phyloP scores from a whole-genome alignment of 208 protist species.

The Trypanosoma avium region DNA sequence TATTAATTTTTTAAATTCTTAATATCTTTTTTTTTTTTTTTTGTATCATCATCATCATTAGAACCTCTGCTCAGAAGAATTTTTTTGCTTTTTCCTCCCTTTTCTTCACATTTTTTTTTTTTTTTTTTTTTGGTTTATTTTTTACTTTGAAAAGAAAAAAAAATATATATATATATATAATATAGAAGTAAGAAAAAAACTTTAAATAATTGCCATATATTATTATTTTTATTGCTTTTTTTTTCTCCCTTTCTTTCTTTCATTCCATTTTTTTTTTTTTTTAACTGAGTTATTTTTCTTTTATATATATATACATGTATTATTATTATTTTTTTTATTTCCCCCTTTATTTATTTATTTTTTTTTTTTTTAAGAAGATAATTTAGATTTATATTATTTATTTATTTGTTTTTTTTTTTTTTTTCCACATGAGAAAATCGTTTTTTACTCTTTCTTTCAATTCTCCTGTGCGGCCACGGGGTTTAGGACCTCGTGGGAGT shows the following conservation, averaged over 20 bases:
- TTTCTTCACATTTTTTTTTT: not conserved
- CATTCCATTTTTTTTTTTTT: not conserved
- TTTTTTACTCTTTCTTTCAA: no score
- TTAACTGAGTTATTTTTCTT: no score
- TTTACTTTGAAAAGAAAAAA: not conserved
- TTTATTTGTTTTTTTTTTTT: no score
- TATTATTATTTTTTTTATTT: no score
- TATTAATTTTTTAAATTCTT: not conserved
- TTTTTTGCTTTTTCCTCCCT: not conserved
- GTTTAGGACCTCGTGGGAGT: no score
- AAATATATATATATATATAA: no score
- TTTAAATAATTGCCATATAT: not conserved
- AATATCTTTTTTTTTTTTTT: not conserved
- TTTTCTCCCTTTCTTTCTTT: not conserved
- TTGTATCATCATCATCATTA: not conserved
- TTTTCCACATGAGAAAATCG: no score
- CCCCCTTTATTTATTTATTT: not conserved
- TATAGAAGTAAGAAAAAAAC: not conserved
- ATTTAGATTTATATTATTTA: no score
- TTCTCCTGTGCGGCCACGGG: no score
- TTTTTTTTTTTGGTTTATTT: not conserved
- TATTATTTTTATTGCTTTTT: not conserved
- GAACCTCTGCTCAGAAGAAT: not conserved
- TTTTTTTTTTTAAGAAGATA: not conserved
- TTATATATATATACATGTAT: no score